Conservation (phyloP, 768 basidiomycete genomes). For the Xerocomus potaroensis region DNA sequence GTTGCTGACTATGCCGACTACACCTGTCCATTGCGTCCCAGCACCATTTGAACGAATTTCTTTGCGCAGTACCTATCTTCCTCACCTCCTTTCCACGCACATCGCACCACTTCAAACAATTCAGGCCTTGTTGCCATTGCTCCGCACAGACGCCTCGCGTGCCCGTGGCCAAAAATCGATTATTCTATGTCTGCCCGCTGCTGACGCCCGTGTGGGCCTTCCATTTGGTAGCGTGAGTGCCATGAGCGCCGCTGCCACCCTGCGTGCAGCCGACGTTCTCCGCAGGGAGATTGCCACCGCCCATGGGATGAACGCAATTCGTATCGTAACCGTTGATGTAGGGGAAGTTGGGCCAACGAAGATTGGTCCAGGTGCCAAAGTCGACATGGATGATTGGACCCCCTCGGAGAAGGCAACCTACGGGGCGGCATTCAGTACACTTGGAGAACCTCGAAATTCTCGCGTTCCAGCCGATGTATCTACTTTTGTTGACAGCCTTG, state of each 20-base stretch:
- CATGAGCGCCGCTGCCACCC: conserved; percentile 72
- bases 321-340: conserved; percentile 70
- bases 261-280: conserved; percentile 68
- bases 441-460: conserved; percentile 37
- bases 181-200: conserved; percentile 71
- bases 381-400: conserved; percentile 68
- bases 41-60: conserved; percentile 72
- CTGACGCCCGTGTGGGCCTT: conserved; percentile 69
- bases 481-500: conserved; percentile 54
- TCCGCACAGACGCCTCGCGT: conserved; percentile 63
- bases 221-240: conserved; percentile 61
- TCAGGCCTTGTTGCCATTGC: conserved; percentile 70
- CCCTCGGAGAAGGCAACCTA: conserved; percentile 70
- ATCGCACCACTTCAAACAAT: conserved; percentile 73
- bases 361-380: conserved; percentile 33
- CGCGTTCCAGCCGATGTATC: conserved; percentile 55
- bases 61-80: conserved; percentile 57
- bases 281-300: conserved; percentile 69
- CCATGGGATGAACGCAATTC: conserved; percentile 49
- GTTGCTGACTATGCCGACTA: conserved; percentile 54
- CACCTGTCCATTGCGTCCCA: conserved; percentile 34
- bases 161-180: conserved; percentile 44
- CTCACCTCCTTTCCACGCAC: conserved; percentile 71
- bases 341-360: conserved; percentile 43
- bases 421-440: conserved; percentile 60